phyloP scores from a whole-genome alignment of 176 grass and related monocot species.

The Aegilops bicornis region DNA sequence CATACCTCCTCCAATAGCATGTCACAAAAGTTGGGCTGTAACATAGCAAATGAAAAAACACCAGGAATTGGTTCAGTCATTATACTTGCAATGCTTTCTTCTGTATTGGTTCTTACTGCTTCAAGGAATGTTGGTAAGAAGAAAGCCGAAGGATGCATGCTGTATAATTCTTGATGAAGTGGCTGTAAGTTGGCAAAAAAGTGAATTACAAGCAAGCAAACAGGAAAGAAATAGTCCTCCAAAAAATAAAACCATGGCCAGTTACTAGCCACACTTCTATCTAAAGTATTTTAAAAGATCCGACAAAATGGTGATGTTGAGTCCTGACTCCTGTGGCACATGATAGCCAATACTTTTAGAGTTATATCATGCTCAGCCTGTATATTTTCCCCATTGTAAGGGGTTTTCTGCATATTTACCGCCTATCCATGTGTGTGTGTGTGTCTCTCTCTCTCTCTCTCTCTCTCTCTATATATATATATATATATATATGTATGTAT shows the following conservation, averaged over 20 bases:
- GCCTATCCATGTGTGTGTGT: neutral
- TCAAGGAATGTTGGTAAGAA: conserved; percentile 84
- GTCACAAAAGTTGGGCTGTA: conserved; percentile 80
- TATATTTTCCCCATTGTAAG: neutral
- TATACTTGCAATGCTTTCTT: conserved; percentile 85
- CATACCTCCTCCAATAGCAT: conserved; percentile 88
- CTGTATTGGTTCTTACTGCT: conserved; percentile 72
- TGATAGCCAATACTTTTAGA: neutral
- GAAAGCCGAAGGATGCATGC: conserved; percentile 67
- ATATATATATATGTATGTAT: too few relatives aligned
- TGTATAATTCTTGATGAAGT: conserved; percentile 83
- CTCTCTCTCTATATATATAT: too few relatives aligned
- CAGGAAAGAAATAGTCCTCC: neutral
- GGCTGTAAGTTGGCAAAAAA: conserved; percentile 52
- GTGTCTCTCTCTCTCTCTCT: too few relatives aligned
- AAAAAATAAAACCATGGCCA: neutral
- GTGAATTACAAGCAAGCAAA: conserved; percentile 24
- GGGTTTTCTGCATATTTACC: neutral
- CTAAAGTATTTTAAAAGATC: neutral
- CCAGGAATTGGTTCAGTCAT: conserved; percentile 82
- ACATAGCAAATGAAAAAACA: conserved; percentile 95
- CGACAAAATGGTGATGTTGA: neutral
- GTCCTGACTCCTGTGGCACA: neutral
- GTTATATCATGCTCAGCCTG: neutral
- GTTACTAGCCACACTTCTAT: conserved; percentile 5